These are phyloP conservation scores for Gossypium raimondii DNA, from an alignment of 345 rosid genomes.

Conservation along the genomic window DNA sequence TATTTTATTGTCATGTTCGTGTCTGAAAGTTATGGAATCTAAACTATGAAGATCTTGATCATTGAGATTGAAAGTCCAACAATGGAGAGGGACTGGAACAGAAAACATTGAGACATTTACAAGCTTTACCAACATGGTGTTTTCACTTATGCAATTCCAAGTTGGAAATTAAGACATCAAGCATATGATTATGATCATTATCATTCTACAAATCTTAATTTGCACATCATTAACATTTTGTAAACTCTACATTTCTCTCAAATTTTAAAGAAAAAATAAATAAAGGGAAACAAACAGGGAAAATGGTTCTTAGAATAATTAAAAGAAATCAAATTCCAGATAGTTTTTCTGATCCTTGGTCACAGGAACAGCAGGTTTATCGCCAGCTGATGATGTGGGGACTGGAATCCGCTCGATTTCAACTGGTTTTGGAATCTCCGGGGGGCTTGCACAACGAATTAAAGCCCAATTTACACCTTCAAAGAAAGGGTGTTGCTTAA, in stretches of 20 bases:
- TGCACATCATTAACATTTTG: conserved; percentile 16
- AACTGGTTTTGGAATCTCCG: conserved; percentile 68
- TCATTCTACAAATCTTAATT: conserved; percentile 9
- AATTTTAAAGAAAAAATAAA: background rate
- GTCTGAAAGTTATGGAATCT: too few relatives aligned
- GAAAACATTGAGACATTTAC: background rate
- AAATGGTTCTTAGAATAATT: conserved; percentile 14
- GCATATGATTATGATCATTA: background rate
- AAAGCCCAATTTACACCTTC: conserved; percentile 89
- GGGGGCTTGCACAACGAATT: conserved; percentile 77
- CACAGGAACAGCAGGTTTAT: conserved; percentile 33
- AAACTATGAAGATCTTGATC: too few relatives aligned
- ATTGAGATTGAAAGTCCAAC: too few relatives aligned
- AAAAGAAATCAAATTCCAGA: conserved; percentile 78
- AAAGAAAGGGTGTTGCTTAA: conserved; percentile 77
- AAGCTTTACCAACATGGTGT: conserved; percentile 1
- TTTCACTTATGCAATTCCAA: conserved; percentile 8
- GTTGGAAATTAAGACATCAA: conserved; percentile 1
- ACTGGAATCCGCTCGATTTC: conserved; percentile 44
- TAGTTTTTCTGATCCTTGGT: conserved; percentile 43
- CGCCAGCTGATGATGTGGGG: conserved; percentile 40
- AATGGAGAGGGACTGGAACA: too few relatives aligned
- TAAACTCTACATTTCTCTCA: conserved; percentile 13
- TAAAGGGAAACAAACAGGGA: conserved; percentile 11
- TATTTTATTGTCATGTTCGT: too few relatives aligned